Percentiles rank a stretch among this genome's conserved stretches.
Evolutionary conservation across 306 rosid genomes (phyloP).

Genomic region (Fagus crenata): DNA sequence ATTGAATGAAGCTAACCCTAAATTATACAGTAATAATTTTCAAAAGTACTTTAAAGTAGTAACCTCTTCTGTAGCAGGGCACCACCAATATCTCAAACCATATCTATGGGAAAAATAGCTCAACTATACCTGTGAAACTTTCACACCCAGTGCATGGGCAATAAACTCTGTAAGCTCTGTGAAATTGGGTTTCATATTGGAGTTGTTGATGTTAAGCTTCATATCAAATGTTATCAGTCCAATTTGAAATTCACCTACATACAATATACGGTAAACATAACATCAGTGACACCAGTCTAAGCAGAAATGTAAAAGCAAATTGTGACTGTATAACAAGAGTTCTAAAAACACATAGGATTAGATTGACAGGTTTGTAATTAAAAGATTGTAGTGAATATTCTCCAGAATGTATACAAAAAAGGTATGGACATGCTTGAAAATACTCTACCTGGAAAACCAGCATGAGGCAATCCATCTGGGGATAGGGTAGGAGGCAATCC

Average conservation of each 20-base stretch:
- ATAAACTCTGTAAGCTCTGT: conserved; percentile 59
- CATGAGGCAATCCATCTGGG: conserved; percentile 48
- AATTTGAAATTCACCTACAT: conserved; percentile 61
- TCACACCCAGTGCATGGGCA: conserved; percentile 67
- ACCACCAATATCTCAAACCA: not conserved
- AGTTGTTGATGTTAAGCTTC: conserved; percentile 63
- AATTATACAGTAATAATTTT: not conserved
- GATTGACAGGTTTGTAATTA: no score
- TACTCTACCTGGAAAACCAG: conserved; percentile 52
- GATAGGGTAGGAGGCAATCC: conserved; percentile 22
- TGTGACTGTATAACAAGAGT: not conserved
- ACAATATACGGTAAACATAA: conserved; percentile 3
- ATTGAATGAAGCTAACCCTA: not conserved
- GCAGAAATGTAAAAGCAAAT: not conserved
- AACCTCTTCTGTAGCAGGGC: not conserved
- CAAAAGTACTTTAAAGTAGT: not conserved
- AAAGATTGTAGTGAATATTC: no score
- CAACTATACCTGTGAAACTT: conserved; percentile 66
- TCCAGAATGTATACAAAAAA: not conserved
- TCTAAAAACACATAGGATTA: not conserved
- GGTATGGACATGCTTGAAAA: conserved; percentile 19
- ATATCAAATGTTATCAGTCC: conserved; percentile 62
- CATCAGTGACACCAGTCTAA: conserved; percentile 22
- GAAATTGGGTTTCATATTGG: conserved; percentile 63
- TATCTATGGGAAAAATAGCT: conserved; percentile 31